Evolutionary conservation across 306 rosid species (phyloP).

Genomic region (Ormosia emarginata): DNA sequence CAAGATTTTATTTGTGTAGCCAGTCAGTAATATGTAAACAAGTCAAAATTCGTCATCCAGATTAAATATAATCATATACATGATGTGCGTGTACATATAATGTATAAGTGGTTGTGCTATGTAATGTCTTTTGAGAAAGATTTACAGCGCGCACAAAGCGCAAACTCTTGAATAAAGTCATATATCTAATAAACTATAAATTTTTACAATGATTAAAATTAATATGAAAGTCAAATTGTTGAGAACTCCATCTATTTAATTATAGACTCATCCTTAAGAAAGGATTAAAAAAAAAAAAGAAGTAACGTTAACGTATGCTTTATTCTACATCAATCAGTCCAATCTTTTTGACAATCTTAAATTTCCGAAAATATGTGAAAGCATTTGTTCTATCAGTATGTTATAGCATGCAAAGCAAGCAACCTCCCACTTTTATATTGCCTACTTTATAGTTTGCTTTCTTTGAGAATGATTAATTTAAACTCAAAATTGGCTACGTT

Average conservation of each 20-base stretch:
- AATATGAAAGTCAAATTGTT: not conserved
- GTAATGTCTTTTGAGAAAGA: not conserved
- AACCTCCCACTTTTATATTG: conserved; percentile 2
- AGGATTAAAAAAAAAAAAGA: not conserved
- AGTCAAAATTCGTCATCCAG: no score
- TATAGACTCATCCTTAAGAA: not conserved
- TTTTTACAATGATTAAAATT: no score
- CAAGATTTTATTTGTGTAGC: no score
- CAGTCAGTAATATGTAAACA: no score
- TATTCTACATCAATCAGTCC: not conserved
- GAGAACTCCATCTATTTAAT: not conserved
- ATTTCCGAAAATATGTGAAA: not conserved
- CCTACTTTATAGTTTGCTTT: not conserved
- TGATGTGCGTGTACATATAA: no score
- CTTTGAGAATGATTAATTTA: conserved; percentile 4
- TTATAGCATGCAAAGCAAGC: conserved; percentile 18
- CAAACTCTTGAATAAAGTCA: not conserved
- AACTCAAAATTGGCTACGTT: not conserved
- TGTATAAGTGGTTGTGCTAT: no score
- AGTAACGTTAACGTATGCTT: not conserved
- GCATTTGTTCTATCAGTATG: not conserved
- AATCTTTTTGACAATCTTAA: not conserved
- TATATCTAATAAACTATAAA: no score
- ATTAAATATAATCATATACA: no score
- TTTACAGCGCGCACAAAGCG: not conserved